Base-by-base conservation (phyloP, 2,329 filamentous ascomycete genomes). In the Botryotinia narcissicola region DNA sequence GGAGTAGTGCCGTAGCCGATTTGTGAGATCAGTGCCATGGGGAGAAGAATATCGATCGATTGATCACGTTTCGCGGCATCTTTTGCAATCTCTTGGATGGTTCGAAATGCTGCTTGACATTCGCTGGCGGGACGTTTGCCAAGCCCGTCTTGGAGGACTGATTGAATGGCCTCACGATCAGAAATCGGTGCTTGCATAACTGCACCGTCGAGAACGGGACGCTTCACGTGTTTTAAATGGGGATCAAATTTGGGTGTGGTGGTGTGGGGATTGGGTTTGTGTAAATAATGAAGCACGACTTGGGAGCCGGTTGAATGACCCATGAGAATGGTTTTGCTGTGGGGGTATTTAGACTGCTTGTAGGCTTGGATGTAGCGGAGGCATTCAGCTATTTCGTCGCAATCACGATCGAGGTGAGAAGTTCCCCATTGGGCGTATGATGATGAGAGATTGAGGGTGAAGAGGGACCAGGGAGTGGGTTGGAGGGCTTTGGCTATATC, bases 241-340 rank as follows among this genome's bases (percentile, higher is more conserved):
- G 66, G 66, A 32, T 69, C 66, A 16, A 69, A 69, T n/a, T 57
- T 69, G 8, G 66, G 66, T 3, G 66, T 69, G 48, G 35, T 69
- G 9, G 66, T 69, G 74, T 81, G 80, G 5, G 80, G 84, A 71
- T 85, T 85, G 2, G 82, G 80, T 6, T 82, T 80, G 74, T 83
- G 81, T 2, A 91, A 79, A 75, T 92, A 92, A 77, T 91, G 88
- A 81, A 92, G 84, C 16, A 89, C 85, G 78, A 91, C 90, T 80
- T 92, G 90, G 76, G 87, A 91, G 0, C 90, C 90, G 0, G 90
- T 92, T 1, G 87, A 90, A 78, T 92, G 89, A 3, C 90, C 90
- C 88, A 92, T 90, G 57, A 92, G 81, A 40, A 90, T 88, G 29
- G 91, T 78, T 73, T 89, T 89, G 12, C 82, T 83, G 73, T 69